Evolutionary conservation across 2,329 filamentous ascomycete genomes (phyloP), one percentile per base, ranked within the genome.

Genomic region (Mariannaea sp.): DNA sequence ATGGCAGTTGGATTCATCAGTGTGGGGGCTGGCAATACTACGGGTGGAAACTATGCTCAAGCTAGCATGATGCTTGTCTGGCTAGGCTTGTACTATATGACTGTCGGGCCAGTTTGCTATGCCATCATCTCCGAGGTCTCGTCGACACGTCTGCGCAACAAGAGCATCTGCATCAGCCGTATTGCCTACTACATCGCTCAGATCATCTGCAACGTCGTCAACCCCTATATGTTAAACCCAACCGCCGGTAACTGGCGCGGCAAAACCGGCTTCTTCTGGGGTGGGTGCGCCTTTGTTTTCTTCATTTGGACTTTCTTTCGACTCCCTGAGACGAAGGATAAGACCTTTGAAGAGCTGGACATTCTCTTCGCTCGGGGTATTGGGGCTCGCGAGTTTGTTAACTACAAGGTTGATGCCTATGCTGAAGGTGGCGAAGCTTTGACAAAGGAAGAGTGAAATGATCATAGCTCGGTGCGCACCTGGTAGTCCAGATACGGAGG

Each of bases 211-310:
- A 61, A 60, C 13, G 53, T 62, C 14, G 54, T 68, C 26, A 58
- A 53, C 5, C 64, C 65, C 1, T 51, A 59, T 7, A 60, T 64
- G 50, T 55, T 73, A 19, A 70, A 70, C 16, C 66, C 65, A 2
- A 72, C 68, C 2, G 70, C 64, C 6, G 69, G 67, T 57, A 73
- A 71, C 49, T 67, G 64, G 64, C 70, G 55, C 64, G 76, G 72
- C 62, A 70, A 60, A 67, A 73, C 55, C 63, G 78, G 64, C 6
- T 70, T 71, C 47, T 66, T 73, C 54, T 73, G 70, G 70, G 49
- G 24, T 16, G 43, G 22, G 5, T 40, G 35, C 73, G 74, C 56
- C 4, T 61, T 77, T 13, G 27, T 71, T 1, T 74, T 74, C n/a
- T 61, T 76, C 1, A 8, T 54, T 6, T 54, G 44, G 40, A 53